Percentiles rank a stretch among this genome's conserved stretches.
Conservation (phyloP, 805 yeast species). For the Candida stauntonica region DNA sequence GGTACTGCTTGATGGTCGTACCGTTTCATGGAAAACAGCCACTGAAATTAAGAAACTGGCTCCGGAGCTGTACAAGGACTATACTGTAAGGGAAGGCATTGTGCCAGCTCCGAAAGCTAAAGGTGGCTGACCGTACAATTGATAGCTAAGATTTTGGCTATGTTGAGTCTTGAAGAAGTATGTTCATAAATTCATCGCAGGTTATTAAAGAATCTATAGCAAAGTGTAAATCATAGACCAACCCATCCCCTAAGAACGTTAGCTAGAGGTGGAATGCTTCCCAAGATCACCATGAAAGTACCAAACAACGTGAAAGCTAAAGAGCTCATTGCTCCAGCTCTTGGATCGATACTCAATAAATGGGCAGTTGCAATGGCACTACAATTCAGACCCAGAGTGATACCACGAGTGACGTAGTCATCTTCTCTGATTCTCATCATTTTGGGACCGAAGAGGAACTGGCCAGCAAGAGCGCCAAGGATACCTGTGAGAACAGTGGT, state of each 20-base stretch:
- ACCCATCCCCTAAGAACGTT: slow-evolving; percentile 43
- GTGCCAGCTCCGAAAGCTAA: too few species aligned
- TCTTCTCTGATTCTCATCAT: slow-evolving; percentile 47
- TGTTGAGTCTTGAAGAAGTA: too few species aligned
- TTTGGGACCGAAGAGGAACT: slow-evolving; percentile 37
- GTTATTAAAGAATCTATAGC: too few species aligned
- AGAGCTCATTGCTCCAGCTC: slow-evolving; percentile 78
- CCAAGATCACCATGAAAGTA: slow-evolving; percentile 63
- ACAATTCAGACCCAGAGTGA: slow-evolving; percentile 71
- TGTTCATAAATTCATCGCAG: too few species aligned
- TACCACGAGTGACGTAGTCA: slow-evolving; percentile 73
- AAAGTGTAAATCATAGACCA: slow-evolving; percentile 37
- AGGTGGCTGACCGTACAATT: too few species aligned
- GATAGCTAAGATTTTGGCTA: too few species aligned
- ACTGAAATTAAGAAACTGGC: too few species aligned
- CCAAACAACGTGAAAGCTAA: slow-evolving; percentile 71
- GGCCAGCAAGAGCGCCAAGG: slow-evolving; percentile 63
- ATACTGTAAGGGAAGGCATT: too few species aligned
- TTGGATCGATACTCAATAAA: slow-evolving; percentile 60
- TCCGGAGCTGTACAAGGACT: neutral
- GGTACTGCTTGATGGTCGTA: too few species aligned
- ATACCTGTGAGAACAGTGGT: slow-evolving; percentile 76
- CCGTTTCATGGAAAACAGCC: neutral
- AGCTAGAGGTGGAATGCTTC: slow-evolving; percentile 55
- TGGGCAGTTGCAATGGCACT: slow-evolving; percentile 85